Percentiles rank a stretch among this genome's conserved stretches.
These are phyloP conservation scores for Chenopodium berlandieri DNA, from an alignment of 148 eudicot species.

Conservation along the genomic window DNA sequence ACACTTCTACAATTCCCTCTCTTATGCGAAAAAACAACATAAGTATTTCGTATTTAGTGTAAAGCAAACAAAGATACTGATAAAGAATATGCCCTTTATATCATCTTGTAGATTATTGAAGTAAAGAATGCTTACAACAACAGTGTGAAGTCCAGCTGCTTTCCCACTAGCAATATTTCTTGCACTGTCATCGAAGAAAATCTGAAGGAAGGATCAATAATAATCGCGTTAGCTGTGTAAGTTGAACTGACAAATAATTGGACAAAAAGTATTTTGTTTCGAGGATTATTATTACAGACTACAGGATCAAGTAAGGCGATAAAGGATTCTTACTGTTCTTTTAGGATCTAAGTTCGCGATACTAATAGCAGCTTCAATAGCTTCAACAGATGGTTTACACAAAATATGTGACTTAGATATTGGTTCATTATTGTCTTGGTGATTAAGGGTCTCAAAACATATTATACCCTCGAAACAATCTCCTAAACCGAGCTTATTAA, in stretches of 20 bases:
- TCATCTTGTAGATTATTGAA: background rate
- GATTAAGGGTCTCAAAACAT: slow-evolving; percentile 89
- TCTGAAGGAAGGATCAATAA: slow-evolving; percentile 34
- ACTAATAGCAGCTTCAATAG: slow-evolving; percentile 66
- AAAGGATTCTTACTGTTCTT: slow-evolving; percentile 47
- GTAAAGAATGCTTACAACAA: slow-evolving; percentile 53
- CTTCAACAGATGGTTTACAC: slow-evolving; percentile 71
- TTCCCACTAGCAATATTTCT: slow-evolving; percentile 88
- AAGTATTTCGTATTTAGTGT: background rate
- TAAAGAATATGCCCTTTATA: background rate
- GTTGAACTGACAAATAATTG: background rate
- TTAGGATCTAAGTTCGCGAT: slow-evolving; percentile 74
- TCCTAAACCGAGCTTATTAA: slow-evolving; percentile 61
- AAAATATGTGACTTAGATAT: slow-evolving; percentile 34
- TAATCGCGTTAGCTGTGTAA: background rate
- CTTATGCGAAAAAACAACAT: background rate
- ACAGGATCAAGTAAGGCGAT: background rate
- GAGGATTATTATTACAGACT: background rate
- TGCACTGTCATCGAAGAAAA: slow-evolving; percentile 86
- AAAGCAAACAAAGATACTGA: background rate
- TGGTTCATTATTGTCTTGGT: slow-evolving; percentile 14
- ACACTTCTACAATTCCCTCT: background rate
- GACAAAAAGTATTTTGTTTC: too few species aligned
- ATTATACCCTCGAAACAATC: slow-evolving; percentile 91
- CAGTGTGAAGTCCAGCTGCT: slow-evolving; percentile 82